Evolutionary conservation across 768 basidiomycete genomes (phyloP).

Genomic region (Phallus indusiatus): DNA sequence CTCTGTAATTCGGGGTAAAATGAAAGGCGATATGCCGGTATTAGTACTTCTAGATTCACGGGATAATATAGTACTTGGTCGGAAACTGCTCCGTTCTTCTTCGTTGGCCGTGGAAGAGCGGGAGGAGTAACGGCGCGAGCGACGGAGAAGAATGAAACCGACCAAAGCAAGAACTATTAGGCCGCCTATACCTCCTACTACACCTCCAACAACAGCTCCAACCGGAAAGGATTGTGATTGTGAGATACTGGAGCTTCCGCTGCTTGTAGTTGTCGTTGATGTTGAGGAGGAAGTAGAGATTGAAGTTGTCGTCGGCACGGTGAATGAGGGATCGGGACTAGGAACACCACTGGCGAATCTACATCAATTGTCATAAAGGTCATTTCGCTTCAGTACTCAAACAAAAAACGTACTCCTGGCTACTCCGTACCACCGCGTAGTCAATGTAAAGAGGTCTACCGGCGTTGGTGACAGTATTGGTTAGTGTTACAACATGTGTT

Average conservation of each 20-base stretch:
- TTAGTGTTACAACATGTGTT: background rate
- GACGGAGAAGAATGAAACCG: background rate
- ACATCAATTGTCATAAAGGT: too few species aligned
- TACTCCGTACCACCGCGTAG: background rate
- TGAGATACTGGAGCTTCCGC: background rate
- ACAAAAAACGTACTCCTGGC: background rate
- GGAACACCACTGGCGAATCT: background rate
- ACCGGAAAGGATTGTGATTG: background rate
- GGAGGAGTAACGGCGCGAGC: background rate
- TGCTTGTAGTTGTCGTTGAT: too few species aligned
- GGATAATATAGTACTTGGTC: background rate
- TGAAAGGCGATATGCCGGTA: background rate
- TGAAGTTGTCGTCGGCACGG: background rate
- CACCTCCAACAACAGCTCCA: background rate
- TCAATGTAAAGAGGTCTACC: background rate
- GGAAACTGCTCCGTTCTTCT: background rate
- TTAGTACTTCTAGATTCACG: too few species aligned
- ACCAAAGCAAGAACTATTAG: background rate
- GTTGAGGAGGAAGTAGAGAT: background rate
- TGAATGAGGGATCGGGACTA: background rate
- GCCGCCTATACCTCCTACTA: background rate
- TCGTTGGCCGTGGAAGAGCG: background rate
- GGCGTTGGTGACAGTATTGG: background rate
- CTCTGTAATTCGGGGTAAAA: background rate
- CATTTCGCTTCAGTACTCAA: background rate